These are phyloP conservation scores for Moesziomyces antarcticus DNA, from an alignment of 1,284 basidiomycete species.

Conservation along the genomic window DNA sequence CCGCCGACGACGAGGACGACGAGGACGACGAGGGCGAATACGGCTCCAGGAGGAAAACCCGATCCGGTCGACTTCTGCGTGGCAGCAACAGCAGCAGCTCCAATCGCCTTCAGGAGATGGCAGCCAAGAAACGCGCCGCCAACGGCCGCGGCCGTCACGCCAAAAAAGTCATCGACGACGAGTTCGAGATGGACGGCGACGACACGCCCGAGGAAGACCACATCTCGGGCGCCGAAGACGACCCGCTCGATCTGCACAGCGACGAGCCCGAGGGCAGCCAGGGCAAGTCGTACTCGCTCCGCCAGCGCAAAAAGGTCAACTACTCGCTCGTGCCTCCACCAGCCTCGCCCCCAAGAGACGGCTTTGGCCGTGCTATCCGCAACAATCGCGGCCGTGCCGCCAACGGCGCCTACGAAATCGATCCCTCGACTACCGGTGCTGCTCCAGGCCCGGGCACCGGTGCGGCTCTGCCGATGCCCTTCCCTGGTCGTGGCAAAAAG, in stretches of 20 bases:
- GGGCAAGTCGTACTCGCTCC: conserved; percentile 59
- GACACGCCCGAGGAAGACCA: conserved; percentile 45
- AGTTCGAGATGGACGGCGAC: conserved; percentile 43
- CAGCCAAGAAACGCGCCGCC: conserved; percentile 43
- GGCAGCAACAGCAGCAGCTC: conserved; percentile 20
- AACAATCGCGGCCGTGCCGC: conserved; percentile 27
- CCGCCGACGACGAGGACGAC: conserved; percentile 59
- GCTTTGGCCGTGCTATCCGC: conserved; percentile 57
- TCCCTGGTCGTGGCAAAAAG: conserved; percentile 49
- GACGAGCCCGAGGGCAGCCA: conserved; percentile 52
- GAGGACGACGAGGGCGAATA: conserved; percentile 56
- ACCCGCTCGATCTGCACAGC: conserved; percentile 50
- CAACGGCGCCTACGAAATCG: conserved; percentile 37
- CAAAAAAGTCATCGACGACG: conserved; percentile 31
- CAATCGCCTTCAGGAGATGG: conserved; percentile 39
- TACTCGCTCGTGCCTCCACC: conserved; percentile 63
- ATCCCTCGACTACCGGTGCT: conserved; percentile 18
- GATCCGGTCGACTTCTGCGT: conserved; percentile 23
- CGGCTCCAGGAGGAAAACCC: conserved; percentile 30
- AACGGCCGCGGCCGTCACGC: conserved; percentile 18
- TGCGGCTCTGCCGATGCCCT: conserved; percentile 43
- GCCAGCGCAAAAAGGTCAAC: conserved; percentile 65
- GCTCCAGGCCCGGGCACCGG: conserved; percentile 13
- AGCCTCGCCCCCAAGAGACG: conserved; percentile 52
- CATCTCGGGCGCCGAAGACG: conserved; percentile 40